Base-by-base conservation (phyloP, 2,329 filamentous ascomycete genomes). In the Hymenoscyphus occultus region DNA sequence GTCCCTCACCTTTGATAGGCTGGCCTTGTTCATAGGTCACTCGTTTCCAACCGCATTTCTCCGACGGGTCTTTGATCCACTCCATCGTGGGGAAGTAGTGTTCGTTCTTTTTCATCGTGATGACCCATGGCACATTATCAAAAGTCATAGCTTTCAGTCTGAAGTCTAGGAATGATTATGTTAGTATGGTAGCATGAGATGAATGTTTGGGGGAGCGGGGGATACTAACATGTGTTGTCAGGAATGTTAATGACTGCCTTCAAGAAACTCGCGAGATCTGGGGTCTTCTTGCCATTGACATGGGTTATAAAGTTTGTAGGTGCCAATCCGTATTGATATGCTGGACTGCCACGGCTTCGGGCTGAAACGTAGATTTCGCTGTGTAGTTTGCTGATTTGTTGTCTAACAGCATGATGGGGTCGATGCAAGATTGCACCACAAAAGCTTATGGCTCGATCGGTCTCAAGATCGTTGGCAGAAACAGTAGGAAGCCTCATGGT, bases 51-150 rank as follows among this genome's bases (percentile, higher is more conserved):
- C 86, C 86, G 68, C 83, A 86, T 1, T 81, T 77, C 68, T 86
- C 85, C 6, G 78, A 78, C 14, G 78, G 74, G 69, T 90, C 87
- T 76, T 89, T 89, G 77, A 87, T 84, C 83, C 86, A 89, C 73
- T 90, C 88, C 77, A 86, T 85, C 0, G 86, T 90, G 0, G 88
- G 87, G 78, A 90, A 90, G 77, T 99, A 99, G 78, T 99, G 95
- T 76, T 99, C 94, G 72, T 97, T 97, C 85, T 98, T 98, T 87
- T 99, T 99, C 91, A 99, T 97, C 9, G 95, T 99, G 48, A 96
- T 92, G n/a, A 99, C 93, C 93, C 95, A 99, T 3, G 94, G 94
- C 10, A 99, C 93, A 74, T 96, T 96, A 77, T 99, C 95, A 74
- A 99, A 99, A 0, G 95, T 98, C 77, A 98, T 92, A n/a, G 95